phyloP scores from a whole-genome alignment of 208 protist genomes.

The Acanthamoeba quina region DNA sequence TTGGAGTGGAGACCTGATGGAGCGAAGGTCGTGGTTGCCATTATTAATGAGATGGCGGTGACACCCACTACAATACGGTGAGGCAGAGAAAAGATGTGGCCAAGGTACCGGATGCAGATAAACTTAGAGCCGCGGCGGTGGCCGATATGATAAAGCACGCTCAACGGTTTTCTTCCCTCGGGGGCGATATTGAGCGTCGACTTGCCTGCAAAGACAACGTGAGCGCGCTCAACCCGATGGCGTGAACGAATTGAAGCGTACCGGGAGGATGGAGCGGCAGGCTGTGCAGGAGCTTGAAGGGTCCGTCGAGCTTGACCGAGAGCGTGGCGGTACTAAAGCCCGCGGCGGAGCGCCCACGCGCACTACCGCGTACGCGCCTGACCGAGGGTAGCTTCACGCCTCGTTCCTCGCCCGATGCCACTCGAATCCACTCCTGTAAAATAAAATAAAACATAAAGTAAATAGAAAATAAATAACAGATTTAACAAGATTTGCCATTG shows the following conservation, averaged over 20 bases:
- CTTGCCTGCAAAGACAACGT: background rate
- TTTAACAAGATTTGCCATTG: too few relatives aligned
- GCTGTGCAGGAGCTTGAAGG: constrained; percentile 3
- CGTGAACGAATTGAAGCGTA: background rate
- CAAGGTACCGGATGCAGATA: constrained; percentile 17
- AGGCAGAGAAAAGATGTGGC: background rate
- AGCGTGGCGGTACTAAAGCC: background rate
- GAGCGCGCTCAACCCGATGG: background rate
- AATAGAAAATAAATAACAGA: too few relatives aligned
- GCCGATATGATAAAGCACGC: background rate
- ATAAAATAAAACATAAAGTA: background rate
- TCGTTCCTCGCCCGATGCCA: background rate
- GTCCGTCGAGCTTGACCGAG: constrained; percentile 1
- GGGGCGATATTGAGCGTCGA: background rate
- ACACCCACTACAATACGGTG: background rate
- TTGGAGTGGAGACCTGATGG: background rate
- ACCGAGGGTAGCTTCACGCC: background rate
- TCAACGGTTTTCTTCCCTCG: background rate
- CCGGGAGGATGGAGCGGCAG: constrained; percentile 1
- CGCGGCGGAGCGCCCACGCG: background rate
- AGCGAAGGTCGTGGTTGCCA: background rate
- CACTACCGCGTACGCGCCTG: background rate
- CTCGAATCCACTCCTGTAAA: background rate
- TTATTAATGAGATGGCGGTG: background rate
- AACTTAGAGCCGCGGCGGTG: constrained; percentile 18